Evolutionary conservation across 2,329 filamentous ascomycete genomes (phyloP), one percentile per base, ranked within the genome.

Genomic region (Parasarocladium wereldwijsianum): DNA sequence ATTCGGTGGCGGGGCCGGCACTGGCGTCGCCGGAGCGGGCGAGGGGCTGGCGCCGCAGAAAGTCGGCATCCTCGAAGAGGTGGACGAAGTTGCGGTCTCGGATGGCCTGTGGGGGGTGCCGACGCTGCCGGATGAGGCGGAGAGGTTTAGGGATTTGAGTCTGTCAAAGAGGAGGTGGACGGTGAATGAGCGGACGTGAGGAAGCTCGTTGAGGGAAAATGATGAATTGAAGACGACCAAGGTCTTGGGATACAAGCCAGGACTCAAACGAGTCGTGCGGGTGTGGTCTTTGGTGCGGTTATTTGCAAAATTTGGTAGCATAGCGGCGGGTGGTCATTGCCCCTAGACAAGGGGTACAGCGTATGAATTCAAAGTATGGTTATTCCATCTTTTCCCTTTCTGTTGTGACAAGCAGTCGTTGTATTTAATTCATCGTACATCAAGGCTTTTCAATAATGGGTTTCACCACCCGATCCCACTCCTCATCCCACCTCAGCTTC

Each of bases 381-480:
- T n/a, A n/a, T n/a, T n/a, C n/a, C n/a, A n/a, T n/a, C n/a, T n/a
- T n/a, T n/a, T n/a, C n/a, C n/a, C n/a, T n/a, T n/a, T n/a, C n/a
- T n/a, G n/a, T n/a, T n/a, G n/a, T n/a, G n/a, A n/a, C n/a, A n/a
- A n/a, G n/a, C n/a, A n/a, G n/a, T n/a, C n/a, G n/a, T n/a, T n/a
- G n/a, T n/a, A n/a, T n/a, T n/a, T n/a, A n/a, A n/a, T n/a, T n/a
- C n/a, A n/a, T n/a, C n/a, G n/a, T n/a, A n/a, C n/a, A n/a, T n/a
- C n/a, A n/a, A n/a, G n/a, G n/a, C n/a, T n/a, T n/a, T n/a, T 65
- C 74, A 31, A 94, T 64, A 4, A 93, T 54, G 26, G 65, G 68
- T 8, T 78, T 83, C 6, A 86, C 79, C 25, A 93, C 75, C 8
- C 70, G 65, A 59, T 92, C 74, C 90, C 90, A 98, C 49, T 94